Evolutionary conservation across 257 asterid genomes (phyloP).

Genomic region (Fraxinus quadrangulata): DNA sequence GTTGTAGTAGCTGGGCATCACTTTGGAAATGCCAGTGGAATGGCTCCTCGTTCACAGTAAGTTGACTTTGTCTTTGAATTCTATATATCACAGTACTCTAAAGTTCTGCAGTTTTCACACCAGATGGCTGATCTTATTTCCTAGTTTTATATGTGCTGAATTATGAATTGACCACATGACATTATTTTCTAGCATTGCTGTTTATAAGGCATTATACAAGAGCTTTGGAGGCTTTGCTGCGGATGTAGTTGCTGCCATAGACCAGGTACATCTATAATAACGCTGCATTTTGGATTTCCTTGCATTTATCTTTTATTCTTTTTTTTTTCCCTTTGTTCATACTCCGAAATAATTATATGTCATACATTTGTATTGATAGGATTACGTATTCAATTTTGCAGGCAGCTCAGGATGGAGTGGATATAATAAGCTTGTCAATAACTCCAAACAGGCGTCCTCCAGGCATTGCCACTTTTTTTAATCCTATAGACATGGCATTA

Average conservation of each 20-base stretch:
- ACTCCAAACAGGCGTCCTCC: slow-evolving; percentile 99
- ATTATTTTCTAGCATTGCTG: slow-evolving; percentile 64
- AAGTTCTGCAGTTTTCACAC: not conserved
- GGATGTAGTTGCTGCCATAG: slow-evolving; percentile 98
- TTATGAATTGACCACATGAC: slow-evolving; percentile 27
- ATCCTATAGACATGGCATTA: slow-evolving; percentile 98
- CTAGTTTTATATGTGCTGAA: not conserved
- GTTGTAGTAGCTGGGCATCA: slow-evolving; percentile 89
- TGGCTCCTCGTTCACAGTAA: slow-evolving; percentile 99
- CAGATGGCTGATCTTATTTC: not conserved
- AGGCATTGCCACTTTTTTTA: slow-evolving; percentile 94
- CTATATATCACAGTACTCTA: not conserved
- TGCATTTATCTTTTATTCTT: not conserved
- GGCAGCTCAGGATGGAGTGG: slow-evolving; percentile 98
- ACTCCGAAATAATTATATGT: not conserved
- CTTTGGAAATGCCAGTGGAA: slow-evolving; percentile 99
- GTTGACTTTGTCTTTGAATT: slow-evolving; percentile 23
- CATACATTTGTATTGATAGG: not conserved
- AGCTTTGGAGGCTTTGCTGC: slow-evolving; percentile 99
- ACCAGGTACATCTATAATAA: slow-evolving; percentile 58
- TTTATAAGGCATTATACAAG: slow-evolving; percentile 94
- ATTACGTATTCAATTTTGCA: slow-evolving; percentile 33
- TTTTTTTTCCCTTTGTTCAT: not conserved
- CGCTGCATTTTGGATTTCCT: not conserved
- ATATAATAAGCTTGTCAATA: slow-evolving; percentile 88